Percentiles rank a stretch among this genome's conserved stretches.
phyloP scores from a whole-genome alignment of 805 yeast species.

The Myxozyma neotropica region DNA sequence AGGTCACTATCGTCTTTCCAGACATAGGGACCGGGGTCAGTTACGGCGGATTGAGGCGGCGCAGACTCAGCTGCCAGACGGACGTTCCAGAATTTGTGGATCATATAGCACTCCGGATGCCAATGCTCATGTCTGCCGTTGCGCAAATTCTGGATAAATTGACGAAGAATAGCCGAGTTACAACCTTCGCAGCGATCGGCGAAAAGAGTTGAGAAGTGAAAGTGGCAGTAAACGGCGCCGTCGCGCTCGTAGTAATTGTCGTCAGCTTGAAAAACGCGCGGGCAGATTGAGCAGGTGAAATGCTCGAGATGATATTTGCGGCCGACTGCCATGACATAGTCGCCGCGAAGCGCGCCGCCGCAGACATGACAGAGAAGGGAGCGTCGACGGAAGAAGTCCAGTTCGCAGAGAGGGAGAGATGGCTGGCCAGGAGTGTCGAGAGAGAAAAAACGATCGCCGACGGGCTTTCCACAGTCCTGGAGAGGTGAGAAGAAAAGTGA shows the following conservation, averaged over 20 bases:
- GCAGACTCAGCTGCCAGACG: constrained; percentile 56
- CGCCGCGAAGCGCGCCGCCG: constrained; percentile 81
- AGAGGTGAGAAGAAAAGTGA: background rate
- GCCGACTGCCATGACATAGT: constrained; percentile 91
- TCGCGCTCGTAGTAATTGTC: constrained; percentile 91
- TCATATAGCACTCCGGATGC: constrained; percentile 99
- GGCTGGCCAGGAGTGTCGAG: constrained; percentile 52
- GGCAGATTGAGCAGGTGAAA: constrained; percentile 87
- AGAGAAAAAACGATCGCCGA: constrained; percentile 89
- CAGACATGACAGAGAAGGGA: constrained; percentile 87
- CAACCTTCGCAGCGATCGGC: constrained; percentile 96
- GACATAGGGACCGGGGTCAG: constrained; percentile 28
- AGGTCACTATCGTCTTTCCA: constrained; percentile 44
- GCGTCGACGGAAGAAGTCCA: constrained; percentile 83
- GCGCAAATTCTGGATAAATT: constrained; percentile 86
- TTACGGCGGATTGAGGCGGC: constrained; percentile 47
- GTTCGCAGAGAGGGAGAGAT: constrained; percentile 86
- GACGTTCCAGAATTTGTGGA: constrained; percentile 95
- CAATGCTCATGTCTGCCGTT: constrained; percentile 94
- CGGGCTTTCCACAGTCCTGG: constrained; percentile 72
- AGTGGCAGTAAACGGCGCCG: constrained; percentile 82
- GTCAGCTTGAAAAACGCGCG: constrained; percentile 81
- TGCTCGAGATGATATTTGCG: constrained; percentile 93
- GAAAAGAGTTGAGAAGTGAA: constrained; percentile 80
- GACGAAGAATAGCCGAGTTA: constrained; percentile 84